phyloP scores from a whole-genome alignment of 345 rosid genomes.

The rapeseed (Brassica napus) region DNA sequence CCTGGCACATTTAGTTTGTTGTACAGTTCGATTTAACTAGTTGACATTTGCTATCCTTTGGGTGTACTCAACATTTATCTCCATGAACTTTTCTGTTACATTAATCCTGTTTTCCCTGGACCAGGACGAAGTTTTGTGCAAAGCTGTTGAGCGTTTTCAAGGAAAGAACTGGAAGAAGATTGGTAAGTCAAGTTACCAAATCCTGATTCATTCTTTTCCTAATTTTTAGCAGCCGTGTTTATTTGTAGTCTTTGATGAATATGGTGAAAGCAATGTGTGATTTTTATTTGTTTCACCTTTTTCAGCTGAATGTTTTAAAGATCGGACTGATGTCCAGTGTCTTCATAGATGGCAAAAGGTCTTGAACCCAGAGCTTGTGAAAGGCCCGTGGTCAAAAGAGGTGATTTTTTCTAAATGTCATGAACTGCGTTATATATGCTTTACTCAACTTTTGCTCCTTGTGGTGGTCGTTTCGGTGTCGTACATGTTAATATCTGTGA shows the following conservation, averaged over 20 bases:
- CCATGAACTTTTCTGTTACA: neutral
- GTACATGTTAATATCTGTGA: neutral
- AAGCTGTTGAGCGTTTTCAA: constrained; percentile 94
- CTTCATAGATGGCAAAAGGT: constrained; percentile 99
- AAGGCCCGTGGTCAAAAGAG: constrained; percentile 99
- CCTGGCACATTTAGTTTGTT: neutral
- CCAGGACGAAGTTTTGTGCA: constrained; percentile 89
- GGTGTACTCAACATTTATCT: neutral
- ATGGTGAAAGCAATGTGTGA: constrained; percentile 34
- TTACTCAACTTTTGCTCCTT: constrained; percentile 1
- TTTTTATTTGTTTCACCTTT: constrained; percentile 39
- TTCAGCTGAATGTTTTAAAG: constrained; percentile 96
- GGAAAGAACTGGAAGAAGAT: constrained; percentile 99
- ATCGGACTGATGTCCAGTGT: constrained; percentile 99
- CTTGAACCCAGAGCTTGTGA: constrained; percentile 93
- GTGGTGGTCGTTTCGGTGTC: neutral
- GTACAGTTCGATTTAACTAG: constrained; percentile 1
- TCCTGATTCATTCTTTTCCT: constrained; percentile 3
- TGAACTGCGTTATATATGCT: constrained; percentile 11
- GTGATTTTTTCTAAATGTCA: constrained; percentile 48
- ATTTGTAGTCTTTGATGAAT: constrained; percentile 1
- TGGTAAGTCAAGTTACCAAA: constrained; percentile 50
- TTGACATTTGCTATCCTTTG: neutral
- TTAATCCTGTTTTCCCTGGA: constrained; percentile 14
- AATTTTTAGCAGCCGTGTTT: constrained; percentile 1